A percentile compares a stretch with the other conserved stretches of the same genome.
Conservation (phyloP, 352 stramenopile species). For the Phytophthora pisi region DNA sequence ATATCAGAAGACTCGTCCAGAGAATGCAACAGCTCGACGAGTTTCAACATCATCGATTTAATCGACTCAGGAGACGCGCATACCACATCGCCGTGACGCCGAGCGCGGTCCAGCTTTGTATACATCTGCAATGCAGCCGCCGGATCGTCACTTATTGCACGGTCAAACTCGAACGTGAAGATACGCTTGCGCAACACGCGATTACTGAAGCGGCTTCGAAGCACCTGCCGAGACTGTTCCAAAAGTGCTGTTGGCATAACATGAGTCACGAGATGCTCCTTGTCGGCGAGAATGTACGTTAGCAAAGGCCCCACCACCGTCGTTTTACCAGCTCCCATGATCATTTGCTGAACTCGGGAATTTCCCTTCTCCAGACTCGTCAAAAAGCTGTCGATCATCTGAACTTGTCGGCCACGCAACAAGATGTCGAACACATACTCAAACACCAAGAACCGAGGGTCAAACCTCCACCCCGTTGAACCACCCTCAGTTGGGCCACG, state of each 20-base stretch:
- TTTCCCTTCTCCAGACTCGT: slow-evolving; percentile 75
- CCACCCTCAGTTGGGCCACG: slow-evolving; percentile 12
- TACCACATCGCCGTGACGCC: slow-evolving; percentile 94
- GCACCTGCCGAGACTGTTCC: slow-evolving; percentile 97
- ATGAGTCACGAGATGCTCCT: slow-evolving; percentile 95
- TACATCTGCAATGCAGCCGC: slow-evolving; percentile 64
- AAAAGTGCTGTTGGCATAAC: slow-evolving; percentile 99
- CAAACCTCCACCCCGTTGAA: slow-evolving; percentile 84
- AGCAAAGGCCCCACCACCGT: slow-evolving; percentile 99
- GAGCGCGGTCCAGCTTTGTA: slow-evolving; percentile 89
- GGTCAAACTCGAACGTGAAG: slow-evolving; percentile 99
- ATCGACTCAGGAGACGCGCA: slow-evolving; percentile 98
- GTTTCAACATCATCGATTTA: slow-evolving; percentile 99
- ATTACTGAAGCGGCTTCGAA: slow-evolving; percentile 97
- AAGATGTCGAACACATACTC: slow-evolving; percentile 99
- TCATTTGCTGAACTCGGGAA: slow-evolving; percentile 97
- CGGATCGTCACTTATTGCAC: slow-evolving; percentile 90
- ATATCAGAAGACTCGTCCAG: slow-evolving; percentile 86
- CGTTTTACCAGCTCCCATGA: slow-evolving; percentile 99
- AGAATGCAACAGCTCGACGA: slow-evolving; percentile 94
- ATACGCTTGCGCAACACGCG: slow-evolving; percentile 97
- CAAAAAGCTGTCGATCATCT: slow-evolving; percentile 99
- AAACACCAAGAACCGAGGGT: slow-evolving; percentile 98
- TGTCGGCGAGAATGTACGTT: slow-evolving; percentile 97
- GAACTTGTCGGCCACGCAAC: slow-evolving; percentile 97